A percentile compares a stretch with the other conserved stretches of the same genome.
Evolutionary conservation across 2,329 filamentous ascomycete genomes (phyloP).

Genomic region (Cladosporium colombiae): DNA sequence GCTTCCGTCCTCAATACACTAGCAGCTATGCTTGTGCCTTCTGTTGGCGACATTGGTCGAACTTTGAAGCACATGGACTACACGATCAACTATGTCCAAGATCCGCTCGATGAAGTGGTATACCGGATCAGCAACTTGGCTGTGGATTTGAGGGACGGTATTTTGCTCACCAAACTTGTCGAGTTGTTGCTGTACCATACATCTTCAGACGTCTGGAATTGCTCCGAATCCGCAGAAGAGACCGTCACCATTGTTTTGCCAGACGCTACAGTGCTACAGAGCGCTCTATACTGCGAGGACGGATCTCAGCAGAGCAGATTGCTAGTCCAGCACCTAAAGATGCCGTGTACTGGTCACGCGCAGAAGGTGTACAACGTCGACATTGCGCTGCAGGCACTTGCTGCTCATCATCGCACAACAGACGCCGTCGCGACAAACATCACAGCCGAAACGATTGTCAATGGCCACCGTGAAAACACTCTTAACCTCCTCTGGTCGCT

Average conservation of each 20-base stretch:
- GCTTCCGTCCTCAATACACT: constrained; percentile 54
- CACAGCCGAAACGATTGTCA: constrained; percentile 60
- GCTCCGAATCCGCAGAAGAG: not conserved
- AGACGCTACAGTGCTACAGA: constrained; percentile 46
- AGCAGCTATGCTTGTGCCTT: constrained; percentile 57
- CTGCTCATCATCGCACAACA: constrained; percentile 44
- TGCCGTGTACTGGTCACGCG: constrained; percentile 56
- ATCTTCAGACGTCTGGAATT: constrained; percentile 3
- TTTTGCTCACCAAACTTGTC: constrained; percentile 60
- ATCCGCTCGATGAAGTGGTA: constrained; percentile 59
- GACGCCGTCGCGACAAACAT: constrained; percentile 46
- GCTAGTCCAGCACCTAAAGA: constrained; percentile 59
- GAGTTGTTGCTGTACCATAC: constrained; percentile 55
- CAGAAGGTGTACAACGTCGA: constrained; percentile 63
- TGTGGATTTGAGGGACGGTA: constrained; percentile 62
- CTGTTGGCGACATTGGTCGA: constrained; percentile 58
- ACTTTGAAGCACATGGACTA: constrained; percentile 59
- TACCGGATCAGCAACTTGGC: constrained; percentile 62
- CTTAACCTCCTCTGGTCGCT: constrained; percentile 62
- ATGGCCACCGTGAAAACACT: constrained; percentile 66
- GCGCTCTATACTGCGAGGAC: constrained; percentile 31
- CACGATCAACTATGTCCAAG: constrained; percentile 55
- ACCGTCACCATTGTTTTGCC: constrained; percentile 48
- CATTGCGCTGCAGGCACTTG: constrained; percentile 56
- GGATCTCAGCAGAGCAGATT: constrained; percentile 45